These are phyloP conservation scores for Pelargonium citronellum DNA, from an alignment of 441 rosid species.

Conservation along the genomic window DNA sequence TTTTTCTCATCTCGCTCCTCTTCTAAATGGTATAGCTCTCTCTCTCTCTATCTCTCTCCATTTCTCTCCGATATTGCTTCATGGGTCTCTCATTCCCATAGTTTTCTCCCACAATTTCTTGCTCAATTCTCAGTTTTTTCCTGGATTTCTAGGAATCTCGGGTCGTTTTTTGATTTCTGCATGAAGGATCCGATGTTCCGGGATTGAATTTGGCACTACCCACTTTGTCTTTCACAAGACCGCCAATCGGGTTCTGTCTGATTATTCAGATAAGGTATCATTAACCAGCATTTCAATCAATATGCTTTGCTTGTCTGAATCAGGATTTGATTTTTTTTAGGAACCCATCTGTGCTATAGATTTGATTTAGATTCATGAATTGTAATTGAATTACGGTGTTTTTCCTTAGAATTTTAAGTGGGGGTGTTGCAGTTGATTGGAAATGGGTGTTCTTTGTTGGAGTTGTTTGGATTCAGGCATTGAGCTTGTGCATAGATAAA, in stretches of 20 bases:
- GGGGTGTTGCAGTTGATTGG: slow-evolving; percentile 7
- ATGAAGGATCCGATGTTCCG: slow-evolving; percentile 52
- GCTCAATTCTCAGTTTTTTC: slow-evolving; percentile 18
- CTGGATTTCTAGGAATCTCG: slow-evolving; percentile 30
- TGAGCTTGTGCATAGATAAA: slow-evolving; percentile 30
- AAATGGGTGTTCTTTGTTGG: slow-evolving; percentile 17
- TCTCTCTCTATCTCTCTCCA: slow-evolving; percentile 22
- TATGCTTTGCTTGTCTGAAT: slow-evolving; percentile 16
- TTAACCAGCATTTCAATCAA: slow-evolving; percentile 27
- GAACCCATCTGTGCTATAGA: slow-evolving; percentile 15
- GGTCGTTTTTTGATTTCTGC: slow-evolving; percentile 36
- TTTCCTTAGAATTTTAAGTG: not conserved
- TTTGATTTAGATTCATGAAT: slow-evolving; percentile 13
- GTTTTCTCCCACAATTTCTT: slow-evolving; percentile 3
- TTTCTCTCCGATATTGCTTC: slow-evolving; percentile 24
- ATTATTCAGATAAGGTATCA: slow-evolving; percentile 38
- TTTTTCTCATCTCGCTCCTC: slow-evolving; percentile 56
- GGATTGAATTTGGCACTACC: slow-evolving; percentile 48
- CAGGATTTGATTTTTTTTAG: slow-evolving; percentile 10
- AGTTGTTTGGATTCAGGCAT: slow-evolving; percentile 20
- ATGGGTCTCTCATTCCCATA: slow-evolving; percentile 29
- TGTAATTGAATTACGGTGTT: slow-evolving; percentile 19
- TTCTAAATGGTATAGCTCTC: slow-evolving; percentile 46
- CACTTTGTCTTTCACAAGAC: slow-evolving; percentile 37
- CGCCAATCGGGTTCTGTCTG: slow-evolving; percentile 56